These are phyloP conservation scores for Sphagnum contortum DNA, from an alignment of 225 moss, liverwort and hornwort species.

Conservation along the genomic window DNA sequence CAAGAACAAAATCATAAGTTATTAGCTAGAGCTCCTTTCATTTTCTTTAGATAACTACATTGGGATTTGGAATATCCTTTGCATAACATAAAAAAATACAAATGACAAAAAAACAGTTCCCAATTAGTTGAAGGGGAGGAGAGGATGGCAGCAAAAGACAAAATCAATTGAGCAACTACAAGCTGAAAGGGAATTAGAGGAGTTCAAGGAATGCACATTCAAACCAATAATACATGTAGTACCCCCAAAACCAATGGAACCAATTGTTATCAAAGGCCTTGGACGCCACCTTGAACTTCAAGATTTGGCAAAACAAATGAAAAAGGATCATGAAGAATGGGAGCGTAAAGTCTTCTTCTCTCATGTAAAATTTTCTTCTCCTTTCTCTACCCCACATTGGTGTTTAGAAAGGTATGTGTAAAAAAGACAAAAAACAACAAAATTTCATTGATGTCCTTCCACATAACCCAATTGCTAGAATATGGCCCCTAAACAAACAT, in stretches of 20 bases:
- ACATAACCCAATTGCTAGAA: background rate
- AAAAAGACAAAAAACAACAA: background rate
- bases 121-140: too few species aligned
- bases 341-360: conserved; percentile 74
- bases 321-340: conserved; percentile 78
- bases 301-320: conserved; percentile 84
- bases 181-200: conserved; percentile 59
- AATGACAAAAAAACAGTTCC: too few species aligned
- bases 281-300: conserved; percentile 82
- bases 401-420: background rate
- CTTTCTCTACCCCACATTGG: background rate
- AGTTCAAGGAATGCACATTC: conserved; percentile 81
- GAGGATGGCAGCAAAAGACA: conserved; percentile 50
- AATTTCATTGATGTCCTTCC: background rate
- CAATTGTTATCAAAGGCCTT: conserved; percentile 74
- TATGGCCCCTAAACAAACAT: background rate
- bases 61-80: too few species aligned
- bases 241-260: conserved; percentile 55
- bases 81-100: too few species aligned
- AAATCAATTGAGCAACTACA: conserved; percentile 51
- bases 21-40: too few species aligned
- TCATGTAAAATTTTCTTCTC: conserved; percentile 32
- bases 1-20: too few species aligned
- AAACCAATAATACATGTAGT: conserved; percentile 52
- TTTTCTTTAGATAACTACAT: too few species aligned